phyloP scores from a whole-genome alignment of 148 eudicot species.

The Dianthus caryophyllus region DNA sequence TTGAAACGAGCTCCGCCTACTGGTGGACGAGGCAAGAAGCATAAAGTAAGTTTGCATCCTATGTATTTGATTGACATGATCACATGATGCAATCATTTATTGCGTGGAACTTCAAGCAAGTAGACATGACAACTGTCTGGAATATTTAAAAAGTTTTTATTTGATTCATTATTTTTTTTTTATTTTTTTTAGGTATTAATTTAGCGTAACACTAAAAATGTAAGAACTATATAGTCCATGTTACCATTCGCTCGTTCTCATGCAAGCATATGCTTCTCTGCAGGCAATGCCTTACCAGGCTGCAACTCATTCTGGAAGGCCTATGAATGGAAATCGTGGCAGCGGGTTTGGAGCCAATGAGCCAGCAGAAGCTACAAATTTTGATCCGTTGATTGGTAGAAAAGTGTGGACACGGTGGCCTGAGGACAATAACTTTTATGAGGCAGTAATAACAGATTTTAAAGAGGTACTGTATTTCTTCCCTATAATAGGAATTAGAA shows the following conservation, averaged over 20 bases:
- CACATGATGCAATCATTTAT: slow-evolving; percentile 9
- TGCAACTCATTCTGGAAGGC: slow-evolving; percentile 42
- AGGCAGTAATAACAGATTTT: slow-evolving; percentile 53
- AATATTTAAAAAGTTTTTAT: neutral
- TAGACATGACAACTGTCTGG: slow-evolving; percentile 1
- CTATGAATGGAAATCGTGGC: slow-evolving; percentile 34
- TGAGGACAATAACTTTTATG: slow-evolving; percentile 56
- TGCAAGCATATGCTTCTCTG: slow-evolving; percentile 13
- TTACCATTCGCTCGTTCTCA: neutral
- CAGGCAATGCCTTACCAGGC: slow-evolving; percentile 41
- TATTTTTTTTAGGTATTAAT: neutral
- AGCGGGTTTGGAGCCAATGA: slow-evolving; percentile 34
- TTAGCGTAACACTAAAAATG: neutral
- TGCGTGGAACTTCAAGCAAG: neutral
- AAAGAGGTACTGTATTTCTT: slow-evolving; percentile 19
- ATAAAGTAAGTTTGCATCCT: slow-evolving; percentile 42
- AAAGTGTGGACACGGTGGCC: slow-evolving; percentile 70
- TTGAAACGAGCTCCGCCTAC: slow-evolving; percentile 50
- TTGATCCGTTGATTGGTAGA: slow-evolving; percentile 48
- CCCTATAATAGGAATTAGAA: neutral
- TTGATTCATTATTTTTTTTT: neutral
- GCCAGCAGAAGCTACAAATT: slow-evolving; percentile 35
- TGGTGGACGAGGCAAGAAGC: slow-evolving; percentile 47
- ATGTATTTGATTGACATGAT: neutral
- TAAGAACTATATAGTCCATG: neutral